Base-by-base conservation (phyloP, 108 stramenopile genomes). In the Pseudonitzschia multiseries region DNA sequence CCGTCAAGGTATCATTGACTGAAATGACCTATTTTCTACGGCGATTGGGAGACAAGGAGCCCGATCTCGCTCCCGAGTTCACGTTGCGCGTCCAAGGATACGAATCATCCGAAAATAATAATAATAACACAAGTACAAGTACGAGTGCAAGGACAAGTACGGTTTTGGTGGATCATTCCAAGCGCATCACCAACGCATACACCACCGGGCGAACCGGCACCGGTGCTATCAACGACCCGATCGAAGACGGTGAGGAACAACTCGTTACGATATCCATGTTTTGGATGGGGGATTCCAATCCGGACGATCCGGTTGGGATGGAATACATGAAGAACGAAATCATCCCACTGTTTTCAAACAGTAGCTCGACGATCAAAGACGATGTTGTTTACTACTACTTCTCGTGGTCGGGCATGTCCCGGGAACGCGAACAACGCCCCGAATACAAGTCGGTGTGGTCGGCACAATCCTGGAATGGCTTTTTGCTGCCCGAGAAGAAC, bases 211-310 rank as follows among this genome's bases (percentile, higher is more conserved):
- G 14, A 54, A 54, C n/a, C 9, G n/a, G 24, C n/a, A 24, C n/a
- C n/a, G n/a, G n/a, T n/a, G n/a, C n/a, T n/a, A 26, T 2, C 26
- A 33, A 40, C 15, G 61, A 40, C n/a, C 14, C 17, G 28, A 14
- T 8, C 33, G 33, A 62, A 0, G 44, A 48, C 2, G 28, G 1
- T 26, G 46, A 67, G n/a, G 44, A 51, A 17, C n/a, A 41, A 5
- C 66, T 67, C 13, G 66, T 67, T 22, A 50, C 43, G 5, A 27
- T 67, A 29, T 67, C 74, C 5, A 43, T 74, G 65, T 64, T 57
- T 57, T 74, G 74, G 74, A 74, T 74, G 74, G 74, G 74, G 26
- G 65, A 74, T 57, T 66, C 65, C 56, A 74, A 74, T 41, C 62
- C 62, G 15, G 74, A 74, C 6, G 42, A 66, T 27, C 54, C 50